Percentiles rank a stretch among this genome's conserved stretches.
phyloP scores from a whole-genome alignment of 2,329 filamentous ascomycete species.

The Sporothrix phasma region DNA sequence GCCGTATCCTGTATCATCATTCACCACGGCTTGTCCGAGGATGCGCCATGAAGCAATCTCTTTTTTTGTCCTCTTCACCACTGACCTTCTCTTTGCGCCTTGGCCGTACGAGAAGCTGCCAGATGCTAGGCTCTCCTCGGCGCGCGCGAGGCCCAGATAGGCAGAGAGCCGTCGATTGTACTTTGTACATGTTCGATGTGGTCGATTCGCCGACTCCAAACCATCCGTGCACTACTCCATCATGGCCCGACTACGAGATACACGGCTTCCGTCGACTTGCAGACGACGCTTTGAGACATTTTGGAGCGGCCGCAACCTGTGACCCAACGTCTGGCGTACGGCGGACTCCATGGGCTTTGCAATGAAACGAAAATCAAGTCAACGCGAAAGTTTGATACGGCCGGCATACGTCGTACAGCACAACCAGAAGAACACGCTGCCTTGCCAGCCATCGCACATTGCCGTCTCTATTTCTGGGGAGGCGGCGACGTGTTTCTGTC shows the following conservation, averaged over 20 bases:
- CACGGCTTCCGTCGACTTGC: not conserved
- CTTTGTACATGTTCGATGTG: too few relatives aligned
- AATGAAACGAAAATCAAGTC: too few relatives aligned
- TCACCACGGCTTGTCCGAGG: too few relatives aligned
- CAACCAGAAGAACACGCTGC: too few relatives aligned
- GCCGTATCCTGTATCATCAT: too few relatives aligned
- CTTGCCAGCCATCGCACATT: too few relatives aligned
- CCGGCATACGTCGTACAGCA: too few relatives aligned
- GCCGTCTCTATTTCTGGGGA: too few relatives aligned
- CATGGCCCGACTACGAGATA: not conserved
- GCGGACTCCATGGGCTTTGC: too few relatives aligned
- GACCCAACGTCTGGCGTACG: too few relatives aligned
- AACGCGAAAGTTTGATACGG: too few relatives aligned
- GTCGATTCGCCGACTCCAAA: not conserved
- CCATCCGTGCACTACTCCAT: not conserved
- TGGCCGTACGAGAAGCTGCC: not conserved
- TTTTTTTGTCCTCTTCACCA: not conserved
- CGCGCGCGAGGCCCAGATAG: not conserved
- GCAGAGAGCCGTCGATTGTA: not conserved
- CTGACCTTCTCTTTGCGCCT: not conserved
- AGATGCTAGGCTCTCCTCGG: not conserved
- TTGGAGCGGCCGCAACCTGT: not conserved
- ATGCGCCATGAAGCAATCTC: not conserved
- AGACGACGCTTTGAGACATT: conserved; percentile 1
- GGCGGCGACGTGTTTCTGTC: too few relatives aligned